Evolutionary conservation across 2,329 filamentous ascomycete genomes (phyloP), one percentile per base, ranked within the genome.

Genomic region (Fusarium stilboides): DNA sequence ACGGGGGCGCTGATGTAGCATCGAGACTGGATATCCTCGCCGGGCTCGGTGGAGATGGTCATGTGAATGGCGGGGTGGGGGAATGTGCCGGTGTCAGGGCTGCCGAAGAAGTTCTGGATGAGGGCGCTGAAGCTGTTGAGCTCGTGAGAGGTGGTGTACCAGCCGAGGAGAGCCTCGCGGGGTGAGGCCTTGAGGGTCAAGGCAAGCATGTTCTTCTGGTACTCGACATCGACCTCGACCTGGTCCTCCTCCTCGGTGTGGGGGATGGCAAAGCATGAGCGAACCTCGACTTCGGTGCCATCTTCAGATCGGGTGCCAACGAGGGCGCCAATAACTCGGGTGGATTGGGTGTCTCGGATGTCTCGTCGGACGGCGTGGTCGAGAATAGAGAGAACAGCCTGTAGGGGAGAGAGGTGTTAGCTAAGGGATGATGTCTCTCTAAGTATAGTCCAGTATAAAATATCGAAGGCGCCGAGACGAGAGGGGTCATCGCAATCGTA

Each of bases 171-270:
- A 56, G 94, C 90, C 83, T 99, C 96, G 82, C 94, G 93, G 51
- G 96, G 96, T 81, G 94, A 92, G 60, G 94, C 95, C 84, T 95
- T 95, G 74, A 98, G 90, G 80, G 97, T 95, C 75, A 99, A 86
- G 63, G 93, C 92, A 61, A 98, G 91, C 96, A 99, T 99, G 82
- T 95, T 94, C 89, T 98, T 98, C 85, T 99, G 96, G 84, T 98
- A 99, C 83, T 99, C 96, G 88, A 99, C 97, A 80, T 99, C 96
- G 70, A 99, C 96, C 83, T 99, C 96, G 77, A 99, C 96, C 83
- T 99, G 96, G 83, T 99, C 96, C 80, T 94, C 92, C 74, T 95
- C 97, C 85, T 99, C 96, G 74, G 95, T 98, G 86, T 99, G 96
- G 73, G 95, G 94, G 78, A 99, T 97, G 74, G 96, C 96, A 81